Evolutionary conservation across 371 early-diverging fungal species (phyloP).

Genomic region (Mucor mucedo): DNA sequence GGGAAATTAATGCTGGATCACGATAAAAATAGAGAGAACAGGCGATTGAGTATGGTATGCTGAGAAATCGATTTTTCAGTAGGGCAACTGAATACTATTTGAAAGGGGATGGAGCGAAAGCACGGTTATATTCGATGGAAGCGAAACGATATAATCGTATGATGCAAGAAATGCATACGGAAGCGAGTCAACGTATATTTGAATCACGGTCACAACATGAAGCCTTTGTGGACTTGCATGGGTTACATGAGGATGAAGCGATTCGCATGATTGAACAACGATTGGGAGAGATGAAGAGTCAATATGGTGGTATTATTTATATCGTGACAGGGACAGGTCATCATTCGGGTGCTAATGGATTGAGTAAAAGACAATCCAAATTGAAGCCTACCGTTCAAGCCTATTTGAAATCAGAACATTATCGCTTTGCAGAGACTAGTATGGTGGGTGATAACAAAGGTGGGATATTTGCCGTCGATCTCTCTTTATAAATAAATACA

Average conservation of each 20-base stretch:
- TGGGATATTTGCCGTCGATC: conserved; percentile 52
- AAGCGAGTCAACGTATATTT: conserved; percentile 64
- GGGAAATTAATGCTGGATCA: background rate
- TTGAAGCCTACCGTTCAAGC: conserved; percentile 44
- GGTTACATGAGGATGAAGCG: conserved; percentile 65
- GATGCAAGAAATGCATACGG: conserved; percentile 64
- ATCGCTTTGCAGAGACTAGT: conserved; percentile 52
- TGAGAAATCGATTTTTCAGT: conserved; percentile 63
- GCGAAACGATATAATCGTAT: conserved; percentile 61
- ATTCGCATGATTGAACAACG: conserved; percentile 56
- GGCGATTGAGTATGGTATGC: conserved; percentile 61
- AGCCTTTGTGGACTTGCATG: conserved; percentile 68
- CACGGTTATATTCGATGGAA: conserved; percentile 57
- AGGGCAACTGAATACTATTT: conserved; percentile 61
- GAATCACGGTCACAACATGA: conserved; percentile 54
- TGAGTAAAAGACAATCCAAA: conserved; percentile 49
- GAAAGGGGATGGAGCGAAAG: conserved; percentile 60
- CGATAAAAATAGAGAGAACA: conserved; percentile 37
- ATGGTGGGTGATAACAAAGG: conserved; percentile 49
- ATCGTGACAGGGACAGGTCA: conserved; percentile 60
- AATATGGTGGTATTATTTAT: conserved; percentile 49
- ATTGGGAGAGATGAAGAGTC: conserved; percentile 35
- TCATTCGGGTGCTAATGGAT: conserved; percentile 49
- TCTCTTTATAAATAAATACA: conserved; percentile 1
- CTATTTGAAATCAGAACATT: conserved; percentile 36